A percentile compares a stretch with the other conserved stretches of the same genome.
Conservation (phyloP, 2,329 filamentous ascomycete genomes). For the Zymoseptoria passerinii region DNA sequence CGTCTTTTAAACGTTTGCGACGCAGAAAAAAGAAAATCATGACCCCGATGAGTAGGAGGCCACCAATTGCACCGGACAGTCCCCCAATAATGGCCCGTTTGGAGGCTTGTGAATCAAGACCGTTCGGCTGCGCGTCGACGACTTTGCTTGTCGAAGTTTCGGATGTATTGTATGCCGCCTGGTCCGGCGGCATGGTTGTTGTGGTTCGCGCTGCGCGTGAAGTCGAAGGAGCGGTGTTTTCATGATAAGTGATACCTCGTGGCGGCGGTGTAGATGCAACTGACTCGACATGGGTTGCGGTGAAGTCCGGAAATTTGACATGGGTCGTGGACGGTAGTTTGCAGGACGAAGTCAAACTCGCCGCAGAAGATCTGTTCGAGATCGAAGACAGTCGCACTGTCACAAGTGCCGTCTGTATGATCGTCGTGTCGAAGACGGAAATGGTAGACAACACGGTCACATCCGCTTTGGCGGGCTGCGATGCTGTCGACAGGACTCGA, state of each 20-base stretch:
- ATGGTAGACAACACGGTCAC: slow-evolving; percentile 1
- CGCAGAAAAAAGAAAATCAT: slow-evolving; percentile 22
- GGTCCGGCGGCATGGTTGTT: slow-evolving; percentile 3
- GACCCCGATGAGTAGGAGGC: slow-evolving; percentile 23
- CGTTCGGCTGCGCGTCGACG: slow-evolving; percentile 1
- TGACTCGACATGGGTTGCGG: background rate
- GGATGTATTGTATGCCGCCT: slow-evolving; percentile 3
- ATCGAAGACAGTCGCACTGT: background rate
- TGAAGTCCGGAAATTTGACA: background rate
- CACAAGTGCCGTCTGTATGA: slow-evolving; percentile 2
- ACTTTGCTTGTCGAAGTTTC: slow-evolving; percentile 1
- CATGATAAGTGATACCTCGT: background rate
- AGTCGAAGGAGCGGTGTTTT: background rate
- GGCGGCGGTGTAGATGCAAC: background rate
- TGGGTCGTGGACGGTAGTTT: background rate
- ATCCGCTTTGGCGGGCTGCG: background rate
- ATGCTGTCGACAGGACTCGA: background rate
- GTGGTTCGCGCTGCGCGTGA: background rate
- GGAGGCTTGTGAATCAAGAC: slow-evolving; percentile 1
- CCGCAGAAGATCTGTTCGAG: background rate
- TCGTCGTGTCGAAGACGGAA: background rate
- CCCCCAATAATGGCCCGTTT: slow-evolving; percentile 26
- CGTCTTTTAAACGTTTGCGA: slow-evolving; percentile 12
- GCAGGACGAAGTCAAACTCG: background rate
- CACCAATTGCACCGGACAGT: slow-evolving; percentile 25